These are phyloP conservation scores for Naegleria lovaniensis DNA, from an alignment of 208 protist species.

Conservation along the genomic window DNA sequence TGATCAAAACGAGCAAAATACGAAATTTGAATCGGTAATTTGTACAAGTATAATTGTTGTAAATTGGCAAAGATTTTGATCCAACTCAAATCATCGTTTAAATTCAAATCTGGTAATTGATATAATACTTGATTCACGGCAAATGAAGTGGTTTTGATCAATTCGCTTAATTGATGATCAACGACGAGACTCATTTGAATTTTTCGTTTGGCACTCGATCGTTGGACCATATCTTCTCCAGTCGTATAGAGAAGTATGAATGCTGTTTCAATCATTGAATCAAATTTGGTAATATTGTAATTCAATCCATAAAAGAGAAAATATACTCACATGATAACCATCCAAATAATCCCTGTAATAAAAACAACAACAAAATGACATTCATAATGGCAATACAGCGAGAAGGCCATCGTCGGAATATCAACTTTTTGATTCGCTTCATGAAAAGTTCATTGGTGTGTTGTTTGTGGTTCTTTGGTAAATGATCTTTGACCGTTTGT, in stretches of 20 bases:
- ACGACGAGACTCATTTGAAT: not conserved
- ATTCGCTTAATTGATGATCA: not conserved
- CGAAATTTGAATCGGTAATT: not conserved
- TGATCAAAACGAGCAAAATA: not conserved
- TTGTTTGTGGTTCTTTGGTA: no score
- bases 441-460: no score
- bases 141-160: not conserved
- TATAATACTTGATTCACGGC: not conserved
- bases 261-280: no score
- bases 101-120: not conserved
- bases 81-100: not conserved
- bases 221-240: not conserved
- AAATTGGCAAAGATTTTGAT: not conserved
- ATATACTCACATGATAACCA: not conserved
- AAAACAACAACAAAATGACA: not conserved
- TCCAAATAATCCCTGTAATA: not conserved
- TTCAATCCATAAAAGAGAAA: no score
- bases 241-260: not conserved
- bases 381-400: not conserved
- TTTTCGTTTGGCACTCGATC: not conserved
- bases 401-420: not conserved
- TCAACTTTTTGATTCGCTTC: no score
- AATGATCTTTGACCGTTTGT: no score
- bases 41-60: not conserved
- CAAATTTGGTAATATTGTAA: no score